Conservation (phyloP, 2,329 filamentous ascomycete genomes). For the Lithohypha guttulata region DNA sequence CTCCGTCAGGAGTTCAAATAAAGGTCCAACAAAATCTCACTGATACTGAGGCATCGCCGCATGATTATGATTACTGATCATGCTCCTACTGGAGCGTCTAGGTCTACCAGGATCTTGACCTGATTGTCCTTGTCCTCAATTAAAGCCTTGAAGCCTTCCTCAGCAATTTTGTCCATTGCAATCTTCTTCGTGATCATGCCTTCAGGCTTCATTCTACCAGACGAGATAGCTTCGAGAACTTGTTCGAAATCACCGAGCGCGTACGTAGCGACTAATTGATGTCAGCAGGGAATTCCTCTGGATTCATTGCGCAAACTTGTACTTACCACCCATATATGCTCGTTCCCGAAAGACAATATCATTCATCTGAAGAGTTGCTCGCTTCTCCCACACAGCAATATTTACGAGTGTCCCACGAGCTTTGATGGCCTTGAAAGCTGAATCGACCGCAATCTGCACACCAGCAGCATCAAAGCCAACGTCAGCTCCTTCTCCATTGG, state of each 20-base stretch:
- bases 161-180: slow-evolving; percentile 43
- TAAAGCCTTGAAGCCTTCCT: slow-evolving; percentile 47
- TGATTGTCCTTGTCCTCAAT: slow-evolving; percentile 50
- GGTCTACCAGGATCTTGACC: slow-evolving; percentile 48
- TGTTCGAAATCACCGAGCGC: slow-evolving; percentile 40
- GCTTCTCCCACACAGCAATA: slow-evolving; percentile 47
- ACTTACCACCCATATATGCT: slow-evolving; percentile 38
- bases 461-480: slow-evolving; percentile 45
- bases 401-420: slow-evolving; percentile 44
- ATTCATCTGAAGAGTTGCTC: slow-evolving; percentile 40
- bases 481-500: slow-evolving; percentile 36
- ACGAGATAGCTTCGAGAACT: slow-evolving; percentile 33
- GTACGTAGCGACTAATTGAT: slow-evolving; percentile 24
- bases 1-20: too few relatives aligned
- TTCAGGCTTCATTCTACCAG: slow-evolving; percentile 21
- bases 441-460: slow-evolving; percentile 40
- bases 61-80: too few relatives aligned
- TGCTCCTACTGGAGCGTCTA: slow-evolving; percentile 1
- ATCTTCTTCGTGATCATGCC: slow-evolving; percentile 53
- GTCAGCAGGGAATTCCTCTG: neutral
- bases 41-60: too few relatives aligned
- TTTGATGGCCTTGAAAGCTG: slow-evolving; percentile 39
- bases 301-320: neutral
- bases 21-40: too few relatives aligned
- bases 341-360: slow-evolving; percentile 43